Conservation (phyloP, 2,329 filamentous ascomycete genomes). For the Rhynchosporium graminicola region DNA sequence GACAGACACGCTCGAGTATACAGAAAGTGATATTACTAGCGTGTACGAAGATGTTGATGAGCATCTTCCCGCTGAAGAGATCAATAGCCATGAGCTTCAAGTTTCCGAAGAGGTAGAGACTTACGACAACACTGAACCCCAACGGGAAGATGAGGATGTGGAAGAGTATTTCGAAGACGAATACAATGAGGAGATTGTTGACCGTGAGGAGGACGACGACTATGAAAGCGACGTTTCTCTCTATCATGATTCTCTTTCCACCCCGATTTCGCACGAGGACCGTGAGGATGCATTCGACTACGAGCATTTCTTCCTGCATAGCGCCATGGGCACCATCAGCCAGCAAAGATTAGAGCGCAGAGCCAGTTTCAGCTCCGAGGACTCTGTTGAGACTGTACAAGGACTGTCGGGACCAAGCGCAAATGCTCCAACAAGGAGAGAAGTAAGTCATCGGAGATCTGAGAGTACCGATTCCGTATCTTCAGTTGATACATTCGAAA, state of each 20-base stretch:
- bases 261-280: conserved; percentile 80
- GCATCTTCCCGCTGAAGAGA: conserved; percentile 15
- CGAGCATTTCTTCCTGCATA: conserved; percentile 92
- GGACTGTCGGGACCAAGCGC: conserved; percentile 43
- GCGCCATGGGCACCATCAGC: conserved; percentile 79
- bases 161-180: conserved; percentile 33
- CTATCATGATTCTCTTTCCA: conserved; percentile 61
- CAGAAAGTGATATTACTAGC: conserved; percentile 34
- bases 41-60: conserved; percentile 38
- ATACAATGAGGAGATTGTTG: conserved; percentile 41
- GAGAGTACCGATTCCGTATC: conserved; percentile 61
- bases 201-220: conserved; percentile 42
- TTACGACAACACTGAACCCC: conserved; percentile 18
- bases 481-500: conserved; percentile 63
- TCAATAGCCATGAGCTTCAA: neutral
- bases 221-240: conserved; percentile 63
- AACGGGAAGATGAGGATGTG: conserved; percentile 16
- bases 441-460: conserved; percentile 48
- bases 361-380: conserved; percentile 57
- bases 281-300: conserved; percentile 96
- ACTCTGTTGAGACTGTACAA: conserved; percentile 62
- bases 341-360: conserved; percentile 50
- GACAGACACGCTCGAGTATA: conserved; percentile 25
- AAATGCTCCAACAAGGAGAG: conserved; percentile 27
- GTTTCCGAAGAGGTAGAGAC: conserved; percentile 10